Conservation (phyloP, 192 early-diverging fungal species). For the Coemansia sp. region DNA sequence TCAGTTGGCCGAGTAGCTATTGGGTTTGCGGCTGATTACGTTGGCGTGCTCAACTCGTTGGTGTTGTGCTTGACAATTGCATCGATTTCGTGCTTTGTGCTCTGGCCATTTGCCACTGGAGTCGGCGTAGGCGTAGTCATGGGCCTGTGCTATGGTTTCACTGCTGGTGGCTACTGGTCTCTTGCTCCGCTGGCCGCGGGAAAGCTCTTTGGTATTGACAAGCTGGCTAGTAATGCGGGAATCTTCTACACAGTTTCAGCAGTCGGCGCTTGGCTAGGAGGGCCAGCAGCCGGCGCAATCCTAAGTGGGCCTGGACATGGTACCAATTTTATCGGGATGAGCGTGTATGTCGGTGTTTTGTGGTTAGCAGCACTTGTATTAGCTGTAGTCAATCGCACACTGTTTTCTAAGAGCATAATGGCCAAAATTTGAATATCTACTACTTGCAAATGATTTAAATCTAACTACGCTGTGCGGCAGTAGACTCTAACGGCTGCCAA, state of each 20-base stretch:
- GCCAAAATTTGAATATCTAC: constrained; percentile 5
- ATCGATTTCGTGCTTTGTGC: constrained; percentile 22
- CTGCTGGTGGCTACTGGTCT: constrained; percentile 51
- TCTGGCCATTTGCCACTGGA: constrained; percentile 51
- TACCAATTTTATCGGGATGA: constrained; percentile 35
- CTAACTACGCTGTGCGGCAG: neutral
- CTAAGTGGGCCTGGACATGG: constrained; percentile 37
- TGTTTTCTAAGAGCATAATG: constrained; percentile 24
- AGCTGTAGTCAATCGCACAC: constrained; percentile 30
- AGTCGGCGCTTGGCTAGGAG: constrained; percentile 47
- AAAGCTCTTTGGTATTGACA: constrained; percentile 45
- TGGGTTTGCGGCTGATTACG: constrained; percentile 41
- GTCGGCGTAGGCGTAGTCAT: constrained; percentile 42
- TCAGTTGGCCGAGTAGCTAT: constrained; percentile 36
- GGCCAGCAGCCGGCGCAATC: constrained; percentile 38
- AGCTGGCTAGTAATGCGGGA: constrained; percentile 43
- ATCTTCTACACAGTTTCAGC: constrained; percentile 47
- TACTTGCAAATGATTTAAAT: neutral
- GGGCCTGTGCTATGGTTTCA: constrained; percentile 36
- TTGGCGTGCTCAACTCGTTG: constrained; percentile 51
- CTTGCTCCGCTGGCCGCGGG: constrained; percentile 44
- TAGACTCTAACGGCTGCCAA: neutral
- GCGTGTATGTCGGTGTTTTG: constrained; percentile 42
- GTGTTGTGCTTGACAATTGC: constrained; percentile 24
- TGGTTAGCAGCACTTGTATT: constrained; percentile 32